A percentile compares a stretch with the other conserved stretches of the same genome.
Evolutionary conservation across 2,329 filamentous ascomycete species (phyloP).

Genomic region (Penicillium sp.): DNA sequence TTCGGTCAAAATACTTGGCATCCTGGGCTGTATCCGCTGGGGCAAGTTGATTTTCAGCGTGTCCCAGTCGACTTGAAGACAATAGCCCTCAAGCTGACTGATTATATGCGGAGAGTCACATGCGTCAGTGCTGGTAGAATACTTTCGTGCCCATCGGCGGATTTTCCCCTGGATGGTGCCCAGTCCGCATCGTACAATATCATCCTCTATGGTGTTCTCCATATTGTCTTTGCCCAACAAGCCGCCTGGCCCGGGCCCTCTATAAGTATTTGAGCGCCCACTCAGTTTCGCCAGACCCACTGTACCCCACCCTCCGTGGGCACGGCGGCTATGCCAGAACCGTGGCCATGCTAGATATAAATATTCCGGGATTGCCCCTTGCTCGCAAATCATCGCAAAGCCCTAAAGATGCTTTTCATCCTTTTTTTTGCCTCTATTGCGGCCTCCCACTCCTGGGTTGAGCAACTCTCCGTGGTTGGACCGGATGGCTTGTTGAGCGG

Average conservation of each 20-base stretch:
- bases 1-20: not conserved
- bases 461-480: conserved; percentile 2
- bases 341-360: no score
- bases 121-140: not conserved
- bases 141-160: not conserved
- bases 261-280: no score
- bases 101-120: not conserved
- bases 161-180: not conserved
- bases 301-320: no score
- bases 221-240: no score
- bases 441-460: not conserved
- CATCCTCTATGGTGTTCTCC: no score
- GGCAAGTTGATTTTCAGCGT: not conserved
- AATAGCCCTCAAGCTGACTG: not conserved
- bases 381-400: no score
- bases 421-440: not conserved
- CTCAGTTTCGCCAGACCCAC: no score
- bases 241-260: no score
- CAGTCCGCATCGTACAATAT: no score
- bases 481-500: not conserved
- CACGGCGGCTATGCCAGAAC: no score
- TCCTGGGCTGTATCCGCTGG: not conserved
- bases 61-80: not conserved
- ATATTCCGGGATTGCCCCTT: no score
- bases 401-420: no score